Evolutionary conservation across 441 rosid genomes (phyloP).

Genomic region (Hura crepitans): DNA sequence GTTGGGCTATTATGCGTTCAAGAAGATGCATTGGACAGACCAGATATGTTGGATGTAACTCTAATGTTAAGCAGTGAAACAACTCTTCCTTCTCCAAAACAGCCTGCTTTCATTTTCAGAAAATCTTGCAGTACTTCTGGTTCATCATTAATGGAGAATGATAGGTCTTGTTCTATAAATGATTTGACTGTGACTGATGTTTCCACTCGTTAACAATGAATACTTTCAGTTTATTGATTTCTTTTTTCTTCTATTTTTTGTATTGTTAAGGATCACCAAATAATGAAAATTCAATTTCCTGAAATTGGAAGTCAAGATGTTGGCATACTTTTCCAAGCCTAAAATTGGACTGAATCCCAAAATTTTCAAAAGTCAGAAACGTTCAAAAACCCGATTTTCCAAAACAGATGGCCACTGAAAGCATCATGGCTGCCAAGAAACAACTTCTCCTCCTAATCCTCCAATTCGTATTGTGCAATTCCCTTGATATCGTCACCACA

Average conservation of each 20-base stretch:
- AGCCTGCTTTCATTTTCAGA: conserved; percentile 36
- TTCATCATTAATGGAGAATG: not conserved
- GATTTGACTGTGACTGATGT: not conserved
- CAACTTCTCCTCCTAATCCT: not conserved
- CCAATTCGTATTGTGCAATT: not conserved
- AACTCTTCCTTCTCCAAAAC: conserved; percentile 37
- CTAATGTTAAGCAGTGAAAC: conserved; percentile 41
- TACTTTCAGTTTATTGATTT: no score
- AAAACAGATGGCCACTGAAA: no score
- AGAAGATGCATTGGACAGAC: conserved; percentile 41
- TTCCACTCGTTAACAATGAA: not conserved
- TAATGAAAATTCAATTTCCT: no score
- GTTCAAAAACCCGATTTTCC: no score
- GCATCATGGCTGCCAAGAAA: not conserved
- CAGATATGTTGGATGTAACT: conserved; percentile 40
- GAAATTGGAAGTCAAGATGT: no score
- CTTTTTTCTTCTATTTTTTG: no score
- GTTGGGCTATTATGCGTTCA: conserved; percentile 55
- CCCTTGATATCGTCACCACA: not conserved
- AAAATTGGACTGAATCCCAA: no score
- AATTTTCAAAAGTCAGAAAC: no score
- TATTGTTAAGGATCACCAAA: no score
- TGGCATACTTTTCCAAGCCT: no score
- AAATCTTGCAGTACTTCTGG: not conserved
- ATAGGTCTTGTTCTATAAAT: not conserved